A percentile compares a stretch with the other conserved stretches of the same genome.
These are phyloP conservation scores for Penicillium pulvis DNA, from an alignment of 495 filamentous ascomycete species.

Conservation along the genomic window DNA sequence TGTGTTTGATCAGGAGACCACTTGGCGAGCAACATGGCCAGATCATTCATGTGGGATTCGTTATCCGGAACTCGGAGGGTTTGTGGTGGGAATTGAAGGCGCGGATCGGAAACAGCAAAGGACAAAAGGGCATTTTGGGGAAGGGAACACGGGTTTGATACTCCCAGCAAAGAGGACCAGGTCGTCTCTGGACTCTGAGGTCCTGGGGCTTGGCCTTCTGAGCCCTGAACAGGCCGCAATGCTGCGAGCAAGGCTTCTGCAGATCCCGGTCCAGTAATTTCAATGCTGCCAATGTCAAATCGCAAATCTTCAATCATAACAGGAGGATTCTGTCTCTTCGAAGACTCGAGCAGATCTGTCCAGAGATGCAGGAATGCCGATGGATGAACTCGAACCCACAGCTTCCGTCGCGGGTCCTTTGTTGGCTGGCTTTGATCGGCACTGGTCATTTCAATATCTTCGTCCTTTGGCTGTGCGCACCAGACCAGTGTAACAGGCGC, in stretches of 20 bases:
- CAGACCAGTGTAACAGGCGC: constrained; percentile 80
- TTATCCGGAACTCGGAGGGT: constrained; percentile 36
- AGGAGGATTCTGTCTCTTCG: constrained; percentile 69
- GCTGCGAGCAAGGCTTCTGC: constrained; percentile 77
- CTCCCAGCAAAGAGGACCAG: constrained; percentile 65
- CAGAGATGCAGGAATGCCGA: constrained; percentile 86
- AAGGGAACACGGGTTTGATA: constrained; percentile 77
- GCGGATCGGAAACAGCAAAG: constrained; percentile 78
- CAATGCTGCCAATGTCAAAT: constrained; percentile 93
- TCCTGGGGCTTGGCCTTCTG: constrained; percentile 23
- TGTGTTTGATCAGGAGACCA: constrained; percentile 70
- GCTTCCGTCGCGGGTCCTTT: constrained; percentile 54
- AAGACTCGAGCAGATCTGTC: constrained; percentile 68
- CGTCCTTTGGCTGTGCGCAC: constrained; percentile 37
- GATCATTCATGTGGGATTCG: constrained; percentile 47
- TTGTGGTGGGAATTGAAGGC: constrained; percentile 68
- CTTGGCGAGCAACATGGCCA: constrained; percentile 58
- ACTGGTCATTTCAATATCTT: constrained; percentile 41
- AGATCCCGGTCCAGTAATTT: constrained; percentile 80
- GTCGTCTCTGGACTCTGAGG: constrained; percentile 50
- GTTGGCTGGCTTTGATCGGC: constrained; percentile 22
- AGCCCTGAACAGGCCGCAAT: constrained; percentile 57
- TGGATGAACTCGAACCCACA: constrained; percentile 82
- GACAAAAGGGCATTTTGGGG: constrained; percentile 70
- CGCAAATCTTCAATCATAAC: constrained; percentile 86